Conservation (phyloP, 2,329 filamentous ascomycete species). For the Penicillium griseofulvum region DNA sequence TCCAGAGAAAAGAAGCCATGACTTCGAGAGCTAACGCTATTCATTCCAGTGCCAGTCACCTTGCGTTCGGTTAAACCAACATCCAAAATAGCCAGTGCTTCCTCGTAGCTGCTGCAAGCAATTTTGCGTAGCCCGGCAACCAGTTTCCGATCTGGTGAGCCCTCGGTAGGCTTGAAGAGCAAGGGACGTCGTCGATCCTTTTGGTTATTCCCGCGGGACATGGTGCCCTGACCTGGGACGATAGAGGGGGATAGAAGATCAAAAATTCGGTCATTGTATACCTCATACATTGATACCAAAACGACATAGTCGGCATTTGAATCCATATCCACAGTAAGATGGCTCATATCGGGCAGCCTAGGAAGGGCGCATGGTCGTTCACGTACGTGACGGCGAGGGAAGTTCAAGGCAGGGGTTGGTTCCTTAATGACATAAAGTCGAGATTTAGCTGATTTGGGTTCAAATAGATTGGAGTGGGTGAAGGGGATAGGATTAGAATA, state of each 20-base stretch:
- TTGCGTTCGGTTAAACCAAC: constrained; percentile 82
- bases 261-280: constrained; percentile 97
- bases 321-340: constrained; percentile 66
- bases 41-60: constrained; percentile 87
- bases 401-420: constrained; percentile 55
- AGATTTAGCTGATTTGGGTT: constrained; percentile 38
- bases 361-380: constrained; percentile 70
- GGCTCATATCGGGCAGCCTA: constrained; percentile 69
- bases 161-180: constrained; percentile 88
- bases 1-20: constrained; percentile 97
- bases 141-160: constrained; percentile 85
- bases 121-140: constrained; percentile 90
- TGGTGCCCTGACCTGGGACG: constrained; percentile 41
- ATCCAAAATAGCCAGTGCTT: constrained; percentile 86
- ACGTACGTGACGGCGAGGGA: constrained; percentile 58
- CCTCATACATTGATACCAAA: constrained; percentile 96
- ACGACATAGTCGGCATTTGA: constrained; percentile 76
- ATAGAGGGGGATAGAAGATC: constrained; percentile 69
- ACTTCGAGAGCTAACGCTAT: constrained; percentile 85
- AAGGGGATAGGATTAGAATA: constrained; percentile 25
- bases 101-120: constrained; percentile 75
- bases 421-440: constrained; percentile 51
- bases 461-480: constrained; percentile 24
- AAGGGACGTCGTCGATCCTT: constrained; percentile 78
- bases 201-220: constrained; percentile 47